phyloP scores from a whole-genome alignment of 192 early-diverging fungal genomes.

The Coemansia sp. region DNA sequence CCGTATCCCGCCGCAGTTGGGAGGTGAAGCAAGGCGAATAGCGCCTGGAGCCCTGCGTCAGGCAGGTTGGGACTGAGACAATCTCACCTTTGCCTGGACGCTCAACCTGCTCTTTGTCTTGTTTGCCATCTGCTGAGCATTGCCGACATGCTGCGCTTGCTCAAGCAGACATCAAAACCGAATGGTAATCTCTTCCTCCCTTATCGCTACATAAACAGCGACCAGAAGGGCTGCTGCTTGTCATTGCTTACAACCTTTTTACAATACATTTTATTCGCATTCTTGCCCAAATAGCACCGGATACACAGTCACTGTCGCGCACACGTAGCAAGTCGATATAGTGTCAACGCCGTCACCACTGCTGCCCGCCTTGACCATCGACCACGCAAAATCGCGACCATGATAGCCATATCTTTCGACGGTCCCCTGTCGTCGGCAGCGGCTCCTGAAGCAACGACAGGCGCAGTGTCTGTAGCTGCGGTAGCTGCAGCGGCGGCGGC shows the following conservation, averaged over 20 bases:
- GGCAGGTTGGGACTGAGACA: not conserved
- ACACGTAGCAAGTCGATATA: too few relatives aligned
- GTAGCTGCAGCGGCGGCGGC: not conserved
- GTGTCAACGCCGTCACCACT: not conserved
- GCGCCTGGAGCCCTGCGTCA: not conserved
- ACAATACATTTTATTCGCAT: too few relatives aligned
- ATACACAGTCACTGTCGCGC: too few relatives aligned
- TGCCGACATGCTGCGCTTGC: conserved; percentile 3
- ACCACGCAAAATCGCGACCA: not conserved
- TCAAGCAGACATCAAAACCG: not conserved
- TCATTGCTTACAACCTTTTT: too few relatives aligned
- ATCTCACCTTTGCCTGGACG: not conserved
- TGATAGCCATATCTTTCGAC: conserved; percentile 45
- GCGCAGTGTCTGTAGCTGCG: not conserved
- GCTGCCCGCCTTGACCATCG: not conserved
- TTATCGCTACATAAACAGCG: not conserved
- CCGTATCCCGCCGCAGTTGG: not conserved
- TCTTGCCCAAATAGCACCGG: too few relatives aligned
- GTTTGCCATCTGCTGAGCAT: not conserved
- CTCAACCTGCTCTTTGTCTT: conserved; percentile 2
- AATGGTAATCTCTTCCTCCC: conserved; percentile 2
- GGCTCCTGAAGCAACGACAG: not conserved
- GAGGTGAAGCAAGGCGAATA: not conserved
- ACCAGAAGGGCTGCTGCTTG: not conserved
- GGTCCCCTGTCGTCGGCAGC: conserved; percentile 6